Base-by-base conservation (phyloP, 2,329 filamentous ascomycete genomes). In the Penicillium sclerotigenum region DNA sequence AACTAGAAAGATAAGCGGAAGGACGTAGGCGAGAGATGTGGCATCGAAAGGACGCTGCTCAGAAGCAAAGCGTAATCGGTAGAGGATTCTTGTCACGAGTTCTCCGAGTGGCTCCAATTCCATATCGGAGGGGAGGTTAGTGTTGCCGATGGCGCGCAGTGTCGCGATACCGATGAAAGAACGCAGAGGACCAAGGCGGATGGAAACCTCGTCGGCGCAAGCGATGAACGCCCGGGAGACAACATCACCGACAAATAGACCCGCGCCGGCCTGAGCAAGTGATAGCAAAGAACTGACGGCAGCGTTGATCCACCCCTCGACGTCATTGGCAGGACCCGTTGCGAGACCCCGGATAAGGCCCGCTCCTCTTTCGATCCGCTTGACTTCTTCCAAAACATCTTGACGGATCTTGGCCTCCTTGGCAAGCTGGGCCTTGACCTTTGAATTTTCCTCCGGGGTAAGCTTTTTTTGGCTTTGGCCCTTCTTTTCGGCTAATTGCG, bases 31-130 rank as follows among this genome's bases (percentile, higher is more conserved):
- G 24, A 97, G 79, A 1, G 93, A 93, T 4, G 94, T 87, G 3
- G 85, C 81, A 70, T 99, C 94, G 65, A 99, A 91, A 0, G 93
- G 91, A n/a, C 92, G 85, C 72, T 97, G 93, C 71, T 97, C 94
- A 50, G 90, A 88, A 36, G 92, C 83, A 71, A 96, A 96, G 16
- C 92, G 88, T 51, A 99, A 79, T 46, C 93, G 87, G 73, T 97
- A 97, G 5, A 99, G 79, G 1, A 97, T 86, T 72, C 94, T 85
- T 3, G 93, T 97, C 13, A 96, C 82, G 13, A 97, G 83, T 75
- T 79, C 65, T 53, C 91, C 90, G 9, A 97, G 79, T n/a, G 88
- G 84, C 69, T 97, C 94, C 60, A 89, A 81, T 59, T 87, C 83
- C 56, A 93, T 81, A 50, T 88, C 84, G 11, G 87, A 81, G 0